These are phyloP conservation scores for Leucaena leucocephala DNA, from an alignment of 306 rosid genomes.

Conservation along the genomic window DNA sequence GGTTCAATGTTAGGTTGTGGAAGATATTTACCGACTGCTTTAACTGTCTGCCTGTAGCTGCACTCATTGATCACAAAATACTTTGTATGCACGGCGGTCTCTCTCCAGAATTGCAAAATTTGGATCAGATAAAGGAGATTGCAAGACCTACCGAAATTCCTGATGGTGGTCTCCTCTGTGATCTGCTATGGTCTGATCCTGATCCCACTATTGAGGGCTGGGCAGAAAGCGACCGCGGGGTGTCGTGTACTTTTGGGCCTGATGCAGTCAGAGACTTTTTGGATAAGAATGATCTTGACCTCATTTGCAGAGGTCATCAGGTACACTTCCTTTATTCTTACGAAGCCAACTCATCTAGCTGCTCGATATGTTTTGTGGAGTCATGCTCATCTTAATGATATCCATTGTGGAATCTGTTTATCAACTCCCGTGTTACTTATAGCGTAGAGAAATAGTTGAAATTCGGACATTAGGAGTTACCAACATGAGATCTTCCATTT, in stretches of 20 bases:
- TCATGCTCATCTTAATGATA: slow-evolving; percentile 1
- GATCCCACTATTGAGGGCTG: slow-evolving; percentile 63
- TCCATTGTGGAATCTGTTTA: slow-evolving; percentile 1
- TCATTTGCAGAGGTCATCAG: slow-evolving; percentile 86
- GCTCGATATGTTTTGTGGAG: not conserved
- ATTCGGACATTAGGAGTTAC: slow-evolving; percentile 16
- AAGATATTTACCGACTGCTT: slow-evolving; percentile 84
- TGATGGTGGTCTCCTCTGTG: slow-evolving; percentile 75
- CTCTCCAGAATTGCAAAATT: slow-evolving; percentile 69
- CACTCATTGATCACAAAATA: slow-evolving; percentile 71
- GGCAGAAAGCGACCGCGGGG: slow-evolving; percentile 78
- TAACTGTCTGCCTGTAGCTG: slow-evolving; percentile 86
- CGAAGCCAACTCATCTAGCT: slow-evolving; percentile 9
- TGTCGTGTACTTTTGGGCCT: slow-evolving; percentile 77
- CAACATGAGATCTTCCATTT: not conserved
- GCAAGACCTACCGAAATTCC: slow-evolving; percentile 77
- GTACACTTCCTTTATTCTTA: slow-evolving; percentile 43
- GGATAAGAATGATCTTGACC: slow-evolving; percentile 80
- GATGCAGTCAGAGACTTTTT: slow-evolving; percentile 57
- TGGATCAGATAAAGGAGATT: slow-evolving; percentile 70
- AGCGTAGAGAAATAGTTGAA: slow-evolving; percentile 1
- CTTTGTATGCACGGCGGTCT: slow-evolving; percentile 89
- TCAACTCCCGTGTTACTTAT: not conserved
- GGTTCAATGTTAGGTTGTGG: slow-evolving; percentile 87
- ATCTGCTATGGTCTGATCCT: slow-evolving; percentile 92